phyloP scores from a whole-genome alignment of 1,284 basidiomycete genomes.

The Neolentinus lepideus region DNA sequence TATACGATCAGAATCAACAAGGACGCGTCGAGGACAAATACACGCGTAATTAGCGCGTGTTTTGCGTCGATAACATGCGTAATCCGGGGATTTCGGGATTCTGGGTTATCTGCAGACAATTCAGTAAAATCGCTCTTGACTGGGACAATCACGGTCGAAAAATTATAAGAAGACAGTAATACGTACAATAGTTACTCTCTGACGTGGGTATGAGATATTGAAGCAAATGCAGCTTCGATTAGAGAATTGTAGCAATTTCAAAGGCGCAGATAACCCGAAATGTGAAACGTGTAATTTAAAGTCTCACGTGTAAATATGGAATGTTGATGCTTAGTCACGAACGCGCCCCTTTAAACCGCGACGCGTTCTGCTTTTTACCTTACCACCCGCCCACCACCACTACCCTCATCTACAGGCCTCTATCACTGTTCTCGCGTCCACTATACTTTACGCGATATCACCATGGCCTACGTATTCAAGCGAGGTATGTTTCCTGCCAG shows the following conservation, averaged over 20 bases:
- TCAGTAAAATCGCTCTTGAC: too few relatives aligned
- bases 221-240: too few relatives aligned
- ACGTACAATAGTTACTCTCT: too few relatives aligned
- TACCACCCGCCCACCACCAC: slow-evolving; percentile 4
- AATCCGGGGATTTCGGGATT: too few relatives aligned
- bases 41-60: background rate
- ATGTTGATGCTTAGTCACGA: slow-evolving; percentile 1
- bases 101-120: too few relatives aligned
- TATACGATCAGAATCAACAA: background rate
- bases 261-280: too few relatives aligned
- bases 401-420: background rate
- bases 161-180: too few relatives aligned
- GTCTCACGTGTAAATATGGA: too few relatives aligned
- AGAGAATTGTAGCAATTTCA: background rate
- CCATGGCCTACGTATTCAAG: slow-evolving; percentile 16
- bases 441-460: background rate
- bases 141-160: too few relatives aligned
- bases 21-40: background rate
- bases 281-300: background rate
- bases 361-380: background rate
- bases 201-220: too few relatives aligned
- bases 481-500: slow-evolving; percentile 11
- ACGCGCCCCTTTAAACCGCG: background rate
- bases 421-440: background rate
- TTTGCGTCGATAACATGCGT: background rate